Evolutionary conservation across 1,284 basidiomycete species (phyloP).

Genomic region (Porogramme epimiltina): DNA sequence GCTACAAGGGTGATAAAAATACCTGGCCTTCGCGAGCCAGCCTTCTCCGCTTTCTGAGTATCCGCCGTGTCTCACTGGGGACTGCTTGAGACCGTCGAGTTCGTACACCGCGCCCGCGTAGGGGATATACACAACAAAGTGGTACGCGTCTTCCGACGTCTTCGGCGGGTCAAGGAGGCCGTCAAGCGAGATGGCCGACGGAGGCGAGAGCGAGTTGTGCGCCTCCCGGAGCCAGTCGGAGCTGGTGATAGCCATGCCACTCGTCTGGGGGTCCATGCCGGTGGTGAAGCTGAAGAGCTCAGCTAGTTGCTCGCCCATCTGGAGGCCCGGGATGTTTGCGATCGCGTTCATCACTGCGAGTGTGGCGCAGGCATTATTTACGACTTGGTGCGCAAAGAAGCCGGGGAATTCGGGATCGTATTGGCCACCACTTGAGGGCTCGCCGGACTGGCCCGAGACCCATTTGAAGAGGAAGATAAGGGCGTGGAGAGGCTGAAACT

Average conservation of each 20-base stretch:
- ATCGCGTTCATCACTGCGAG: constrained; percentile 91
- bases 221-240: constrained; percentile 84
- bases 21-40: constrained; percentile 83
- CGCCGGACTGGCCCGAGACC: constrained; percentile 53
- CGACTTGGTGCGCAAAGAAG: constrained; percentile 91
- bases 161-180: constrained; percentile 71
- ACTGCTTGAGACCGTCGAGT: constrained; percentile 83
- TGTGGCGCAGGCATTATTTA: constrained; percentile 93
- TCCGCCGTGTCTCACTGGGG: constrained; percentile 79
- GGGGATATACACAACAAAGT: constrained; percentile 91
- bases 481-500: constrained; percentile 81
- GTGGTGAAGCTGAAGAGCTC: constrained; percentile 79
- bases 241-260: constrained; percentile 84
- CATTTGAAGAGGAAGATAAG: constrained; percentile 96
- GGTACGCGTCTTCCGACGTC: constrained; percentile 86
- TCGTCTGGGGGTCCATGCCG: constrained; percentile 85
- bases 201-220: constrained; percentile 90
- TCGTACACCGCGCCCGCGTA: constrained; percentile 84
- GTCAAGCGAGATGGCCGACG: constrained; percentile 80
- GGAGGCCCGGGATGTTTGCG: constrained; percentile 81
- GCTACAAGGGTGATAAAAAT: constrained; percentile 20
- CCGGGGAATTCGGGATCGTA: constrained; percentile 79
- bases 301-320: constrained; percentile 68
- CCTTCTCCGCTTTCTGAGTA: constrained; percentile 69
- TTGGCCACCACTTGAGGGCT: constrained; percentile 47